Evolutionary conservation across 73 alveolate genomes (phyloP), one percentile per base, ranked within the genome.

Genomic region (Blepharisma japonicum): DNA sequence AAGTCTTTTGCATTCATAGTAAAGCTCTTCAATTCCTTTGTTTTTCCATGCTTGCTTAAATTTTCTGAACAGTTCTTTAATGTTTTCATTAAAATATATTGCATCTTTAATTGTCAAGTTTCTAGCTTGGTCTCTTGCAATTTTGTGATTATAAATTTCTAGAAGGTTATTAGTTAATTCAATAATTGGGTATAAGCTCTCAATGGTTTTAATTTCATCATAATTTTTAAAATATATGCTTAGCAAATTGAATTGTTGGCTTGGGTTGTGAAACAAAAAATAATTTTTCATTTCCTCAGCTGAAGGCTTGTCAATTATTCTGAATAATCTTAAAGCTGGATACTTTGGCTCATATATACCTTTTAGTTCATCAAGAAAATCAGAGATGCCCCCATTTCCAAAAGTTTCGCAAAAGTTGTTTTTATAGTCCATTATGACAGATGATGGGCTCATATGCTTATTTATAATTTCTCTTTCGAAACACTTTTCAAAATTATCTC

Each of bases 1-100:
- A 61, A 61, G 23, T 14, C 14, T 25, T 25, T 25, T 61, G 74
- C 74, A 61, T 8, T 61, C 74, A 61, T 14, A 61, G 23, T 14
- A 14, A 20, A 61, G 47, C 42, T 32, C 42, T 2, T 8, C 47
- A 20, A 61, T 14, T 20, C 74, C 23, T 25, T 14, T 8, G 2
- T 5, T 14, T 9, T 25, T 25, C 74, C 74, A 61, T 8, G 74
- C 74, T 5, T 61, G 14, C 23, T 9, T 8, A 25, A 61, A 61
- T 9, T 61, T 25, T 61, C 23, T 39, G 23, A 20, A 61, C 46
- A 1, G 0, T 61, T 25, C 18, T 61, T 25, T 61, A 14, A 61
- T 14, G 18, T 4, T 14, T 18, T n/a, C n/a, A 25, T 25, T 14
- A 0, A 3, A 0, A 14, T 1, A 18, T 8, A 61, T 14, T 14